Conservation (phyloP, 352 stramenopile species). For the Globisporangium camurandrum region DNA sequence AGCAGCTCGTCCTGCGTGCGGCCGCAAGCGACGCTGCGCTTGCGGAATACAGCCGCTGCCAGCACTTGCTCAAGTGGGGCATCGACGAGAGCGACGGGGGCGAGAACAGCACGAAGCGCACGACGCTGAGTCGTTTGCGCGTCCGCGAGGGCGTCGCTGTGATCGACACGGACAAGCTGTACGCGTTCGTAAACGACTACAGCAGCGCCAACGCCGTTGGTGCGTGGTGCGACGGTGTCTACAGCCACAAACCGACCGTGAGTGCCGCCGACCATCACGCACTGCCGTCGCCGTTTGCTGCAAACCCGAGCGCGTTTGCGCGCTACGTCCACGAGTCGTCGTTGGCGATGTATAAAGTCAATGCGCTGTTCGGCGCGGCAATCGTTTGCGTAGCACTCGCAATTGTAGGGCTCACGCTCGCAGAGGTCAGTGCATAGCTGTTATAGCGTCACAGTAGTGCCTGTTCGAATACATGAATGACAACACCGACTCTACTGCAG, state of each 20-base stretch:
- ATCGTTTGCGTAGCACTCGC: not conserved
- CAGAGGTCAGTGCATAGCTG: no score
- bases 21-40: not conserved
- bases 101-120: not conserved
- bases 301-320: not conserved
- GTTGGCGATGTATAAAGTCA: not conserved
- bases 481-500: no score
- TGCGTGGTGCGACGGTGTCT: not conserved
- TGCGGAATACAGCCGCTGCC: conserved; percentile 19
- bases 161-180: not conserved
- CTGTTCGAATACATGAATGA: no score
- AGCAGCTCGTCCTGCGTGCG: not conserved
- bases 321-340: not conserved
- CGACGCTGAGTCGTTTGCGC: not conserved
- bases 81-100: not conserved
- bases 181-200: not conserved
- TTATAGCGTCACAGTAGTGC: no score
- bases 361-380: not conserved
- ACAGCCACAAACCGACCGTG: not conserved
- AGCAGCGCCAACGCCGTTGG: no score
- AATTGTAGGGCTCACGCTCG: not conserved
- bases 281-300: not conserved
- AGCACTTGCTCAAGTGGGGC: conserved; percentile 31
- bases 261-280: not conserved
- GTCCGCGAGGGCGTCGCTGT: not conserved